Base-by-base conservation (phyloP, 805 yeast species). In the Clavispora carvajalis region DNA sequence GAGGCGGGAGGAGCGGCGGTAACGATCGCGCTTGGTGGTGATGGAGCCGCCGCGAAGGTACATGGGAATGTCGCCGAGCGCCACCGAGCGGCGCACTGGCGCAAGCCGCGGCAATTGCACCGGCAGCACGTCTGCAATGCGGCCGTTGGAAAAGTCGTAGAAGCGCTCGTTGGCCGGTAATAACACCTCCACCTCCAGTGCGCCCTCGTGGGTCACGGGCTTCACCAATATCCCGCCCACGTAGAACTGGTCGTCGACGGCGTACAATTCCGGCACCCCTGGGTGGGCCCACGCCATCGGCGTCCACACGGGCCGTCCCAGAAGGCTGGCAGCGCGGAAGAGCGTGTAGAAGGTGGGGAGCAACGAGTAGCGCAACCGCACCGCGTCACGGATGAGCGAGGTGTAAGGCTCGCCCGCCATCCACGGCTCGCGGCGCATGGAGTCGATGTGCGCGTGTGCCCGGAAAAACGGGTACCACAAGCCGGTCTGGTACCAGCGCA, bases 401-500 rank as follows among this genome's bases (percentile, higher is more conserved):
- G 82, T 77, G 49, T 78, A 79, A 2, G 91, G 90, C 22, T 82
- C 95, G 7, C 85, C 85, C 2, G 84, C 71, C 34, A 91, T 59
- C 82, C 88, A 91, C 1, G 99, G 99, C 59, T 93, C 99, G 47
- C 96, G 77, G 63, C 98, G 79, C 54, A 83, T 73, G 1, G 96
- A 73, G 60, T 93, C 99, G 39, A 91, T 85, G 65, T 93, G 98
- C 0, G 98, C 97, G 64, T 93, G 99, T 0, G 83, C 97, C 54
- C 99, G 73, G 69, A 93, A 91, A 55, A 93, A 93, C 25, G 99
- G 99, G 62, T 91, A 90, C 83, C 95, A 91, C 22, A 85, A 77
- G 43, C 97, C 99, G 2, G 95, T 74, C 60, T 93, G 99, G 58
- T 90, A 91, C 99, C 99, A 93, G 54, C 99, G 74, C 0, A 85